These are phyloP conservation scores for Ulmus americana DNA, from an alignment of 331 rosid species.

Conservation along the genomic window DNA sequence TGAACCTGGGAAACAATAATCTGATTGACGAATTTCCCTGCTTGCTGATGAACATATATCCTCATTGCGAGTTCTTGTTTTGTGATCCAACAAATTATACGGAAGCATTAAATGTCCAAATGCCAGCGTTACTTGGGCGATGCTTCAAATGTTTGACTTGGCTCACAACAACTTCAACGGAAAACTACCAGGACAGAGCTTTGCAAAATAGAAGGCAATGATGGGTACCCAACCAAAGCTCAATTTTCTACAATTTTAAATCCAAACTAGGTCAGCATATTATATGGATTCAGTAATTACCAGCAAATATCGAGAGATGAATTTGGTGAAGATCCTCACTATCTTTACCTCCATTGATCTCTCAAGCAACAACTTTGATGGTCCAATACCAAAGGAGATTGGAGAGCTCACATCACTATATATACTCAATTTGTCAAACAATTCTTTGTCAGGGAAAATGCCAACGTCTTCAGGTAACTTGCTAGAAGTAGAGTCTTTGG, in stretches of 20 bases:
- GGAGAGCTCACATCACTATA: not conserved
- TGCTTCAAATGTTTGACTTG: conserved; percentile 29
- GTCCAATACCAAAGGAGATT: conserved; percentile 27
- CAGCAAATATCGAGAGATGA: conserved; percentile 35
- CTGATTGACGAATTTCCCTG: too few relatives aligned
- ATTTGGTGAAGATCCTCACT: conserved; percentile 41
- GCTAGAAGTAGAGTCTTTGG: conserved; percentile 1
- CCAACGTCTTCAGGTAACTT: conserved; percentile 11
- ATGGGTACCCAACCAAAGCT: not conserved
- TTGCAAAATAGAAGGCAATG: conserved; percentile 54
- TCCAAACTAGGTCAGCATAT: too few relatives aligned
- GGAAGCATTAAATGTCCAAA: too few relatives aligned
- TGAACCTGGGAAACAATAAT: conserved; percentile 13
- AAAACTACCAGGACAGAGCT: conserved; percentile 21
- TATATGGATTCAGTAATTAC: conserved; percentile 28
- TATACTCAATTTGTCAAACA: conserved; percentile 9
- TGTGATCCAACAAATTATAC: too few relatives aligned
- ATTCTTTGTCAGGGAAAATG: not conserved
- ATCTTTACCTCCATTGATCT: conserved; percentile 39
- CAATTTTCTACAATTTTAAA: too few relatives aligned
- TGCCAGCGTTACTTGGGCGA: too few relatives aligned
- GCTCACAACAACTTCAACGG: conserved; percentile 47
- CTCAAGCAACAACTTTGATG: conserved; percentile 17
- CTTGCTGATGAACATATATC: too few relatives aligned
- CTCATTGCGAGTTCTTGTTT: too few relatives aligned